A percentile compares a stretch with the other conserved stretches of the same genome.
Evolutionary conservation across 768 basidiomycete genomes (phyloP).

Genomic region (Inosperma sp.): DNA sequence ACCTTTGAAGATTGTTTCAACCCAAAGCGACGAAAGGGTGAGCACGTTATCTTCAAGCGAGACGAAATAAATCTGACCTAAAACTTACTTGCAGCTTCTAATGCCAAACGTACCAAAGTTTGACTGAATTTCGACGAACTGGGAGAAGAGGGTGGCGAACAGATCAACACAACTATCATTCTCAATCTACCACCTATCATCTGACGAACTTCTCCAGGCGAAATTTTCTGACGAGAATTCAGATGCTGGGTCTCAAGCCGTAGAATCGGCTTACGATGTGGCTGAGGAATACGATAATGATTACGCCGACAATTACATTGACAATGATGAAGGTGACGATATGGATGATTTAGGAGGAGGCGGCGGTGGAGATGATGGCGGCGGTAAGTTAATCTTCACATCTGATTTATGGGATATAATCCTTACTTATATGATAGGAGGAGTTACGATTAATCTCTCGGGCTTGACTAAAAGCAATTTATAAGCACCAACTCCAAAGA

Average conservation of each 20-base stretch:
- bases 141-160: slow-evolving; percentile 59
- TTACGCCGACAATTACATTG: slow-evolving; percentile 88
- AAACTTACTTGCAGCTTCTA: slow-evolving; percentile 13
- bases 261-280: slow-evolving; percentile 75
- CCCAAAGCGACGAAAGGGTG: slow-evolving; percentile 56
- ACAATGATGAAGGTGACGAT: slow-evolving; percentile 83
- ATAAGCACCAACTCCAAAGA: too few relatives aligned
- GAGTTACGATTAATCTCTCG: slow-evolving; percentile 10
- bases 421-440: not conserved
- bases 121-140: slow-evolving; percentile 65
- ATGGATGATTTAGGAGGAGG: slow-evolving; percentile 72
- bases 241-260: slow-evolving; percentile 60
- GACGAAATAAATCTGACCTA: not conserved
- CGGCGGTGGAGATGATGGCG: slow-evolving; percentile 64
- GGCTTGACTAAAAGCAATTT: too few relatives aligned
- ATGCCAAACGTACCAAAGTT: slow-evolving; percentile 26
- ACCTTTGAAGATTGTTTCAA: slow-evolving; percentile 80
- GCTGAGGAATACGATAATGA: slow-evolving; percentile 92
- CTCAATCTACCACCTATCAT: not conserved
- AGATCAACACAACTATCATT: slow-evolving; percentile 38
- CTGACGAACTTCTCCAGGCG: slow-evolving; percentile 37
- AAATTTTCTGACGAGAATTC: slow-evolving; percentile 70
- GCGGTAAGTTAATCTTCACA: slow-evolving; percentile 17
- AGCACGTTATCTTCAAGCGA: slow-evolving; percentile 24
- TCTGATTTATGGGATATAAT: not conserved